phyloP scores from a whole-genome alignment of 129 eudicot species.

The Flaveria ramosissima region DNA sequence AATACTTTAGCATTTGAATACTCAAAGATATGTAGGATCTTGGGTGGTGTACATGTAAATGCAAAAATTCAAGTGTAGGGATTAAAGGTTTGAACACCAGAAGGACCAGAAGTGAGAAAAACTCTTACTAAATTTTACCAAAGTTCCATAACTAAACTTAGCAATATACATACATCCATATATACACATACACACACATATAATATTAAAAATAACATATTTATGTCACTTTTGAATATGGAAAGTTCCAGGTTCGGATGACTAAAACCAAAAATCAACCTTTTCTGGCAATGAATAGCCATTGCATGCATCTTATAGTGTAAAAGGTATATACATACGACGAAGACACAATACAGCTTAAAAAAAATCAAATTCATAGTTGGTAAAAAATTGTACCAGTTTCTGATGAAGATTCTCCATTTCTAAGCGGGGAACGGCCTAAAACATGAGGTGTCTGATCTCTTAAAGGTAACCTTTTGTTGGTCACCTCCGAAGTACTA shows the following conservation, averaged over 20 bases:
- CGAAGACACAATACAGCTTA: neutral
- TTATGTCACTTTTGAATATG: neutral
- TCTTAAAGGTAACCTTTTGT: neutral
- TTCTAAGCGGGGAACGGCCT: neutral
- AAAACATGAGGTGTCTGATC: neutral
- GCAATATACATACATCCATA: too few species aligned
- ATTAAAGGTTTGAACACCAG: neutral
- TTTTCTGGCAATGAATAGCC: neutral
- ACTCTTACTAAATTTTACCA: neutral
- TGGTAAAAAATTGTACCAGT: neutral
- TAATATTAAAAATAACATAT: neutral
- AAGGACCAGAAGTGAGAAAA: neutral
- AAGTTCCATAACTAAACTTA: constrained; percentile 1
- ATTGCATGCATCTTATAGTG: neutral
- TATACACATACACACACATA: neutral
- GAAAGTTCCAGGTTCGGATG: neutral
- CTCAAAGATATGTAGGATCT: neutral
- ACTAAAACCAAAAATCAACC: neutral
- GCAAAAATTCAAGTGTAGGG: neutral
- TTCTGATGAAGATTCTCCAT: constrained; percentile 4
- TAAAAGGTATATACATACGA: neutral
- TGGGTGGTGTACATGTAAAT: neutral
- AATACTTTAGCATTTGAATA: neutral
- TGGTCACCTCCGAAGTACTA: neutral
- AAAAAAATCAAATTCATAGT: neutral